Evolutionary conservation across 2,329 filamentous ascomycete genomes (phyloP).

Genomic region (Ambrosiella cleistominuta): DNA sequence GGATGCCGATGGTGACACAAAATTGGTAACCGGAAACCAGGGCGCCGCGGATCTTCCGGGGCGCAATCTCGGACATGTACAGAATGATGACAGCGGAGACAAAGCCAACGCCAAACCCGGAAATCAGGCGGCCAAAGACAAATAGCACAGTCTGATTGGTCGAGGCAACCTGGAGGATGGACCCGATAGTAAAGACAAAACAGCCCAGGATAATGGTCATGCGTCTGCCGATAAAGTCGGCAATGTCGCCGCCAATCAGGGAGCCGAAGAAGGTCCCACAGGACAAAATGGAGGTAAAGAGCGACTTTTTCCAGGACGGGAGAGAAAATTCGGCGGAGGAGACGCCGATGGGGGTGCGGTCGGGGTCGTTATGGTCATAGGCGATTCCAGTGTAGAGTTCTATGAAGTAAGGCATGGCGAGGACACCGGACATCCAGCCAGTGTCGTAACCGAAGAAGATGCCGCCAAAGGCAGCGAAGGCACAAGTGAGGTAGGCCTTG

Average conservation of each 20-base stretch:
- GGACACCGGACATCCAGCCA: constrained; percentile 54
- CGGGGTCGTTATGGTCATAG: constrained; percentile 23
- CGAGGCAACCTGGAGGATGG: constrained; percentile 46
- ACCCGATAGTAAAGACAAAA: constrained; percentile 50
- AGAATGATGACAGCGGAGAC: constrained; percentile 65
- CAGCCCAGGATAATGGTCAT: constrained; percentile 57
- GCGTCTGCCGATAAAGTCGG: constrained; percentile 58
- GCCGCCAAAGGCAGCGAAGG: constrained; percentile 52
- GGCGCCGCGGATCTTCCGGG: constrained; percentile 56
- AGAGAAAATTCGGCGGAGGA: constrained; percentile 16
- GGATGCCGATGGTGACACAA: constrained; percentile 62
- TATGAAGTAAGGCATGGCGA: constrained; percentile 35
- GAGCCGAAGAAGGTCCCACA: constrained; percentile 64
- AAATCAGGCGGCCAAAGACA: constrained; percentile 55
- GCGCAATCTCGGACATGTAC: constrained; percentile 72
- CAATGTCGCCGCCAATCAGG: constrained; percentile 57
- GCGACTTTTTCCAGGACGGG: constrained; percentile 26
- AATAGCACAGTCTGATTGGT: constrained; percentile 34
- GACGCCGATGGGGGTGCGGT: constrained; percentile 24
- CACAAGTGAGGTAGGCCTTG: constrained; percentile 52
- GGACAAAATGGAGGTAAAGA: constrained; percentile 61
- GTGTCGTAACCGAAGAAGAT: constrained; percentile 70
- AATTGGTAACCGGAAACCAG: constrained; percentile 74
- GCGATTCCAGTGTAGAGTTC: constrained; percentile 21
- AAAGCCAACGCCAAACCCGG: constrained; percentile 64